These are phyloP conservation scores for Furculomyces boomerangus DNA, from an alignment of 371 early-diverging fungal species.

Conservation along the genomic window DNA sequence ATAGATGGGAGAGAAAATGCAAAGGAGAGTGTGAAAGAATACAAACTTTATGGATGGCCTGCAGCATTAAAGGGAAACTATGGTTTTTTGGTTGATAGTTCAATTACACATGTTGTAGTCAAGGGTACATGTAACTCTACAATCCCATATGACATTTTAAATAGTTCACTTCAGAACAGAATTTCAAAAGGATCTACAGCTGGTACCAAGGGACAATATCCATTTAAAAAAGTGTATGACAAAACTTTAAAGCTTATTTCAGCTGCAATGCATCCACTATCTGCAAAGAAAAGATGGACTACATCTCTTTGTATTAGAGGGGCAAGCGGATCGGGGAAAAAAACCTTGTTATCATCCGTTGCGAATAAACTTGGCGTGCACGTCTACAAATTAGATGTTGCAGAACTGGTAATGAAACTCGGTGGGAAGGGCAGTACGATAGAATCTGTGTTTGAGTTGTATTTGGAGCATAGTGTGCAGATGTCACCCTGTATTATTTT, in stretches of 20 bases:
- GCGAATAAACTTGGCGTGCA: slow-evolving; percentile 59
- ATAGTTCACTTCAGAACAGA: background rate
- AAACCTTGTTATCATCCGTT: slow-evolving; percentile 36
- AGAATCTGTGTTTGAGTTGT: slow-evolving; percentile 31
- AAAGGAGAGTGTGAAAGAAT: no score
- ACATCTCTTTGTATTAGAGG: slow-evolving; percentile 65
- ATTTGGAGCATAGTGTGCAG: slow-evolving; percentile 56
- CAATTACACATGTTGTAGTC: slow-evolving; percentile 18
- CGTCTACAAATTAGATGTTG: slow-evolving; percentile 46
- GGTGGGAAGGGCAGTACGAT: slow-evolving; percentile 61
- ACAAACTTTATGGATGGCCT: no score
- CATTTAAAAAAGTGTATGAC: slow-evolving; percentile 13
- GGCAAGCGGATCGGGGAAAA: slow-evolving; percentile 70
- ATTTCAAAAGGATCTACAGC: background rate
- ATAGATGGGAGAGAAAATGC: no score
- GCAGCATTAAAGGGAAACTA: slow-evolving; percentile 3
- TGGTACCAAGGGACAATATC: slow-evolving; percentile 3
- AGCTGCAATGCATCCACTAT: slow-evolving; percentile 54
- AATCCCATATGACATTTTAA: slow-evolving; percentile 15
- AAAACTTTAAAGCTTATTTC: slow-evolving; percentile 32
- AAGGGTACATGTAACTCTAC: slow-evolving; percentile 8
- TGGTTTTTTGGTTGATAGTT: slow-evolving; percentile 13
- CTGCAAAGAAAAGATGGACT: slow-evolving; percentile 40
- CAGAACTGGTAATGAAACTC: slow-evolving; percentile 49
- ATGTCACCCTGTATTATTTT: slow-evolving; percentile 65